Evolutionary conservation across 192 early-diverging fungal genomes (phyloP).

Genomic region (Allomyces javanicus): DNA sequence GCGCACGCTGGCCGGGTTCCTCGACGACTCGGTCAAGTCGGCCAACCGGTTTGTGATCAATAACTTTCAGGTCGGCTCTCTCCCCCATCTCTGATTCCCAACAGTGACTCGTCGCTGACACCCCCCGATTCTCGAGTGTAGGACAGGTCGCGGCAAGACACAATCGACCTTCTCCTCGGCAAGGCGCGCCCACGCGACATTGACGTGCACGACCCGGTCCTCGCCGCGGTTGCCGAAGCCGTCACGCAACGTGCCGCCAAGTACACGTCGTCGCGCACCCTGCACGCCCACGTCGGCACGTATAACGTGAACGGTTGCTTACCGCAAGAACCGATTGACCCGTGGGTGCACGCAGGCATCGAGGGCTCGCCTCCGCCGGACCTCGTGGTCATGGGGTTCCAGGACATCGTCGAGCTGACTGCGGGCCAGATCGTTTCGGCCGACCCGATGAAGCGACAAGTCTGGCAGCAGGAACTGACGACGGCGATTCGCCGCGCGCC

Average conservation of each 20-base stretch:
- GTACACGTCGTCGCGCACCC: conserved; percentile 31
- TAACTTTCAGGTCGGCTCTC: conserved; percentile 33
- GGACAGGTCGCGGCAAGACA: conserved; percentile 82
- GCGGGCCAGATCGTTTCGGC: conserved; percentile 43
- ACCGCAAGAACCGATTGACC: conserved; percentile 34
- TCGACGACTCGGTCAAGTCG: conserved; percentile 85
- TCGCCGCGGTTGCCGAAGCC: conserved; percentile 14
- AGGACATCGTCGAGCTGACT: conserved; percentile 87
- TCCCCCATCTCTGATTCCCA: too few species aligned
- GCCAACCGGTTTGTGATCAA: conserved; percentile 85
- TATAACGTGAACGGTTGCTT: conserved; percentile 80
- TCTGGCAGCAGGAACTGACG: conserved; percentile 16
- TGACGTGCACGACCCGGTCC: conserved; percentile 18
- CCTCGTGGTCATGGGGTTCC: conserved; percentile 71
- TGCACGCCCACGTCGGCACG: conserved; percentile 61
- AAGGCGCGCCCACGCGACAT: conserved; percentile 7
- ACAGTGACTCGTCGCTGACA: too few species aligned
- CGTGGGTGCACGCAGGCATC: conserved; percentile 38
- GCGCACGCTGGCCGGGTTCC: conserved; percentile 51
- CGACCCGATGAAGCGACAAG: conserved; percentile 35
- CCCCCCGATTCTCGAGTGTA: conserved; percentile 10
- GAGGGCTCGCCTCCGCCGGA: conserved; percentile 42
- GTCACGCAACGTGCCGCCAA: conserved; percentile 21
- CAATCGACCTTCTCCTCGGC: conserved; percentile 73
- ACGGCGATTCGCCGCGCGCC: conserved; percentile 16